Percentiles rank a stretch among this genome's conserved stretches.
Evolutionary conservation across 129 eudicot species (phyloP).

Genomic region (Tanacetum coccineum): DNA sequence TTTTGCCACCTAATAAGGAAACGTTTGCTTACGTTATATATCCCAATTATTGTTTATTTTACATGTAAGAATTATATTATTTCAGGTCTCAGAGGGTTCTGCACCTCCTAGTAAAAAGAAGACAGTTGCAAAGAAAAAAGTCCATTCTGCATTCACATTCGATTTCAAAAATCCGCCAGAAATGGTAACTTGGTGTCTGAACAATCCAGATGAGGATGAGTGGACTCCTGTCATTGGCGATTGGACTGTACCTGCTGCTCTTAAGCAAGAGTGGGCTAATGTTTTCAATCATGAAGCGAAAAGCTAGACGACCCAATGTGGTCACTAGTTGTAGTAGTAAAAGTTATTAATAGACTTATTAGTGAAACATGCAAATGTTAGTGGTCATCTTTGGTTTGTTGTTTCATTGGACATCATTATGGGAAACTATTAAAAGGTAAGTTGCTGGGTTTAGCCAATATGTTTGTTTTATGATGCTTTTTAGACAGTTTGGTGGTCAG

Average conservation of each 20-base stretch:
- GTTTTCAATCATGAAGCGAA: conserved; percentile 35
- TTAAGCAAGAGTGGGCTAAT: conserved; percentile 45
- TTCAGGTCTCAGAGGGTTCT: conserved; percentile 32
- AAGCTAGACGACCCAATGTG: conserved; percentile 7
- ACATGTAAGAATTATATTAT: background rate
- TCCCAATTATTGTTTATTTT: background rate
- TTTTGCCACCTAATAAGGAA: no score
- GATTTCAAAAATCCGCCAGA: conserved; percentile 46
- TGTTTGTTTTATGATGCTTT: conserved; percentile 1
- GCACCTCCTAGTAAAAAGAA: conserved; percentile 41
- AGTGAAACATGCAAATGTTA: conserved; percentile 22
- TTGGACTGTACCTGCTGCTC: conserved; percentile 26
- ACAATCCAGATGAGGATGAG: conserved; percentile 31
- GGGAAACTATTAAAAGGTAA: conserved; percentile 8
- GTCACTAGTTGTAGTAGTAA: background rate
- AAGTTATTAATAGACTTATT: background rate
- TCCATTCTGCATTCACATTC: conserved; percentile 32
- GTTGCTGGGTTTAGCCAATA: background rate
- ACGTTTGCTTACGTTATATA: background rate
- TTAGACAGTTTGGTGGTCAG: background rate
- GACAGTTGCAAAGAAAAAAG: conserved; percentile 28
- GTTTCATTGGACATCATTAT: conserved; percentile 11
- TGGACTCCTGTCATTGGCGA: conserved; percentile 49
- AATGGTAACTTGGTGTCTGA: conserved; percentile 36
- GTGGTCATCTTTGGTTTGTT: background rate